phyloP scores from a whole-genome alignment of 2,329 filamentous ascomycete genomes.

The Cercospora zeae-maydis region DNA sequence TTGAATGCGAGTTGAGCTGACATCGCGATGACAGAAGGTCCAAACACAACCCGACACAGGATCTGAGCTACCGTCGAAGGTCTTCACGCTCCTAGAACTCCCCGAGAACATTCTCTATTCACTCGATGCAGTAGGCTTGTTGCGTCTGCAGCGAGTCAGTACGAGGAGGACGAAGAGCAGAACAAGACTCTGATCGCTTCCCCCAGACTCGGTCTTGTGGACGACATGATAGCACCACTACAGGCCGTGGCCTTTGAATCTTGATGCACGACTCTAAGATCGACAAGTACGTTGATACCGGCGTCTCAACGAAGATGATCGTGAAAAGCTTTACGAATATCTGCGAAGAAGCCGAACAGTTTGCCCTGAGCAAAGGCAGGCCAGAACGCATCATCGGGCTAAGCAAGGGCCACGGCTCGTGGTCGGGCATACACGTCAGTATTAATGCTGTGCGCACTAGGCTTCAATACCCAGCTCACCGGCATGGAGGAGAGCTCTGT shows the following conservation, averaged over 20 bases:
- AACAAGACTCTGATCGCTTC: not conserved
- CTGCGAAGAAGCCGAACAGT: not conserved
- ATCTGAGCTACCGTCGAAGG: not conserved
- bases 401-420: not conserved
- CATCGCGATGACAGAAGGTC: not conserved
- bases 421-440: not conserved
- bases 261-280: too few relatives aligned
- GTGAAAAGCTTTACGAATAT: not conserved
- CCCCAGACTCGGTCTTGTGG: not conserved
- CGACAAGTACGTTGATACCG: too few relatives aligned
- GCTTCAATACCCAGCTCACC: too few relatives aligned
- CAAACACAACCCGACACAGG: not conserved
- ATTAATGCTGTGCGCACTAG: not conserved
- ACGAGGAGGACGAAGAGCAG: not conserved
- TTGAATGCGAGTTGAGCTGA: not conserved
- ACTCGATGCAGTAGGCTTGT: slow-evolving; percentile 2
- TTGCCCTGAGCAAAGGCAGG: not conserved
- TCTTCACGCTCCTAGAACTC: not conserved
- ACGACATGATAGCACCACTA: not conserved
- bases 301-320: not conserved
- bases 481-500: too few relatives aligned
- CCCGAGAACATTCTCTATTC: slow-evolving; percentile 6
- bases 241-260: not conserved
- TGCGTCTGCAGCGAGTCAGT: slow-evolving; percentile 7
- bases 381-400: not conserved